Evolutionary conservation across 495 filamentous ascomycete species (phyloP).

Genomic region (Penicillium lagena): DNA sequence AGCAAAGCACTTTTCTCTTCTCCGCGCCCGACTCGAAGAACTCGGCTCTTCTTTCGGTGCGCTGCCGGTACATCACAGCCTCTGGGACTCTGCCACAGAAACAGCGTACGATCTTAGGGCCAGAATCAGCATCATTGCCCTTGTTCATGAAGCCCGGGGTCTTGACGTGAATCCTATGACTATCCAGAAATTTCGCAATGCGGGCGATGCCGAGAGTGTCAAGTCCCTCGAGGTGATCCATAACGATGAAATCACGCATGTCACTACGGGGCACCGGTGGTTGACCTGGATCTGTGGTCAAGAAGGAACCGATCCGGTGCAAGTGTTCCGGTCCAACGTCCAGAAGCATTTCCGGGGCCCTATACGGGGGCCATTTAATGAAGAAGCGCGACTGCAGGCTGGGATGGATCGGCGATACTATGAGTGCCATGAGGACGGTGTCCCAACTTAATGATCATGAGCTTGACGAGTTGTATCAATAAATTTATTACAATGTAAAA

Average conservation of each 20-base stretch:
- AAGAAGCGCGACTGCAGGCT: slow-evolving; percentile 41
- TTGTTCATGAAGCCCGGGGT: slow-evolving; percentile 48
- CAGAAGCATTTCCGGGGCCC: slow-evolving; percentile 40
- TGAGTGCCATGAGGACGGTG: slow-evolving; percentile 4
- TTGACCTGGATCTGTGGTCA: slow-evolving; percentile 47
- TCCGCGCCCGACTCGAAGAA: slow-evolving; percentile 43
- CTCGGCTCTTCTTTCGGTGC: slow-evolving; percentile 44
- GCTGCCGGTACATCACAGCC: slow-evolving; percentile 43
- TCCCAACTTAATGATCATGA: no score
- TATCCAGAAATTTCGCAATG: slow-evolving; percentile 46
- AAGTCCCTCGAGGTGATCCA: slow-evolving; percentile 41
- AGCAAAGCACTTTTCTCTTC: slow-evolving; percentile 47
- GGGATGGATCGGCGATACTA: slow-evolving; percentile 47
- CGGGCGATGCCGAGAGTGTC: slow-evolving; percentile 39
- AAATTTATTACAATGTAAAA: no score
- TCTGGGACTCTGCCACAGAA: slow-evolving; percentile 41
- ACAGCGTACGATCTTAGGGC: slow-evolving; percentile 45
- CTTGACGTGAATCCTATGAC: slow-evolving; percentile 49
- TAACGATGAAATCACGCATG: slow-evolving; percentile 49
- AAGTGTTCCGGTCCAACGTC: slow-evolving; percentile 44
- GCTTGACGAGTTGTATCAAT: no score
- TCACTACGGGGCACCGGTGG: slow-evolving; percentile 50
- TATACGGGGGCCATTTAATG: slow-evolving; percentile 44
- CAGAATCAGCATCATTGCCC: slow-evolving; percentile 45
- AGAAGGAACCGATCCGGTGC: slow-evolving; percentile 42